phyloP scores from a whole-genome alignment of 1,284 basidiomycete genomes.

The Gomphus sp. region DNA sequence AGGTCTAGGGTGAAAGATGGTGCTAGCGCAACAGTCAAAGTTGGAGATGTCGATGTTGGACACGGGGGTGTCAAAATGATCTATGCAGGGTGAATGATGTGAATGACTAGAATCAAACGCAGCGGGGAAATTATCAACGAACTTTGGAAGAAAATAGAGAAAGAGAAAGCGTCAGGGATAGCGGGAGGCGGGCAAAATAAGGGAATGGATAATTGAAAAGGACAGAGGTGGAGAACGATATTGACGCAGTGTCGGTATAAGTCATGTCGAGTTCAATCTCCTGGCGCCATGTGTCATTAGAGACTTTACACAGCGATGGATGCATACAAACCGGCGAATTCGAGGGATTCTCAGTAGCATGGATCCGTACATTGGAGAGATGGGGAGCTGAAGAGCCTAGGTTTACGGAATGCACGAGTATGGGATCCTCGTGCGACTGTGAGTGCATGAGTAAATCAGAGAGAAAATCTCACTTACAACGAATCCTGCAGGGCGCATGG shows the following conservation, averaged over 20 bases:
- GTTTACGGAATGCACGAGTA: slow-evolving; percentile 66
- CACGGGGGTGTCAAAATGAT: slow-evolving; percentile 36
- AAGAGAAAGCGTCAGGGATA: slow-evolving; percentile 68
- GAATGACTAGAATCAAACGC: not conserved
- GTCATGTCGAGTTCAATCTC: slow-evolving; percentile 54
- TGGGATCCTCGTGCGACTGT: slow-evolving; percentile 47
- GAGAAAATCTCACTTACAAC: slow-evolving; percentile 36
- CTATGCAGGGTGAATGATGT: slow-evolving; percentile 18
- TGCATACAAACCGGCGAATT: not conserved
- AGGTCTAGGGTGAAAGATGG: slow-evolving; percentile 61
- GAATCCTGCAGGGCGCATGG: slow-evolving; percentile 55
- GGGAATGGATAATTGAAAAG: slow-evolving; percentile 75
- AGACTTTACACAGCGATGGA: not conserved
- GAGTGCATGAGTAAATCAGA: slow-evolving; percentile 2
- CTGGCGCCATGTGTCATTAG: slow-evolving; percentile 20
- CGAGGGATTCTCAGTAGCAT: slow-evolving; percentile 9
- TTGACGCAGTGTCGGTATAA: slow-evolving; percentile 62
- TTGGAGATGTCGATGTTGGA: slow-evolving; percentile 33
- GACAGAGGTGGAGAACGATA: slow-evolving; percentile 74
- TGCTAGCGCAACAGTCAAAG: slow-evolving; percentile 48
- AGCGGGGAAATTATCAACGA: not conserved
- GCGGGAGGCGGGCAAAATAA: slow-evolving; percentile 70
- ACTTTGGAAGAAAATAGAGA: slow-evolving; percentile 68
- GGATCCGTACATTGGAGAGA: slow-evolving; percentile 47
- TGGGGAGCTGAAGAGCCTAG: slow-evolving; percentile 62